These are phyloP conservation scores for Vigna mungo DNA, from an alignment of 306 rosid species.

Conservation along the genomic window DNA sequence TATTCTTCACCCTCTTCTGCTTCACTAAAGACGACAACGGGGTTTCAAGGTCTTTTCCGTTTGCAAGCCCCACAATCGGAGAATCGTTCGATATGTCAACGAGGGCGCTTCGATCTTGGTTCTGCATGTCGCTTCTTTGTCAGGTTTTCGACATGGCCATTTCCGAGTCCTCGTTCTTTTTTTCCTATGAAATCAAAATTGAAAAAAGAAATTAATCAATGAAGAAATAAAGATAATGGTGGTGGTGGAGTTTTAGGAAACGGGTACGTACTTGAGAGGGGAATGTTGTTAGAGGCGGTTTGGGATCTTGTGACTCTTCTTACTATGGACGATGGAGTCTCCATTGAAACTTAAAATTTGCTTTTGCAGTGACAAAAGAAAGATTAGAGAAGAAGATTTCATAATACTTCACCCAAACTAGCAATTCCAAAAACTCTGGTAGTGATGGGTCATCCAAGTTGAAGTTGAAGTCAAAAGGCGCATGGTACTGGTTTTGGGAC, in stretches of 20 bases:
- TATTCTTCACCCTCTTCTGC: constrained; percentile 62
- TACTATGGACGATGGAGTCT: constrained; percentile 78
- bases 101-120: constrained; percentile 70
- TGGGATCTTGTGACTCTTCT: constrained; percentile 71
- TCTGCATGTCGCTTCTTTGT: constrained; percentile 40
- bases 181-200: constrained; percentile 39
- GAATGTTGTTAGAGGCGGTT: constrained; percentile 46
- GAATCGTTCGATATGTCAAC: constrained; percentile 92
- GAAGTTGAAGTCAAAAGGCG: no score
- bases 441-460: no score
- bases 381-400: background rate
- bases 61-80: constrained; percentile 87
- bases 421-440: no score
- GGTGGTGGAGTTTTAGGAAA: no score
- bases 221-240: background rate
- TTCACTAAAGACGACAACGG: constrained; percentile 55
- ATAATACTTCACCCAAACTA: no score
- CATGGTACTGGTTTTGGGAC: no score
- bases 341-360: constrained; percentile 58
- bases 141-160: constrained; percentile 57
- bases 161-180: constrained; percentile 65
- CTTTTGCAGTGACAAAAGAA: background rate
- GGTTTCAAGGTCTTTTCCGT: constrained; percentile 58
- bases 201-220: background rate
- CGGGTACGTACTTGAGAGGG: constrained; percentile 64